Conservation (phyloP, 2,329 filamentous ascomycete species). For the Fusarium citri region DNA sequence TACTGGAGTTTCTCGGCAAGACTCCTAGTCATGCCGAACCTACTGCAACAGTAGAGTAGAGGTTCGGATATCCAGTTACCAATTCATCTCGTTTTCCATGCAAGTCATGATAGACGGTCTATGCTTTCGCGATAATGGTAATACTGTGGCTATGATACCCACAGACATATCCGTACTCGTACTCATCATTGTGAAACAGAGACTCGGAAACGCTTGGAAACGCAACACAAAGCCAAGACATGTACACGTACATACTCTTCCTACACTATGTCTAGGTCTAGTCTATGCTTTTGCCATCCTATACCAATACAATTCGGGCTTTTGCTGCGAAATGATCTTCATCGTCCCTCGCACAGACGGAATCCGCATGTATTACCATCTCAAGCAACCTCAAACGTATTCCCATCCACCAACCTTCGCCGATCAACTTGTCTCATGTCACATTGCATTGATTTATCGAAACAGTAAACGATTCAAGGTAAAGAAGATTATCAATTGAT, state of each 20-base stretch:
- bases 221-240: conserved; percentile 19
- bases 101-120: conserved; percentile 3
- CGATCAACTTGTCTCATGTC: conserved; percentile 10
- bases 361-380: conserved; percentile 22
- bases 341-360: conserved; percentile 23
- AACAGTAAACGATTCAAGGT: conserved; percentile 18
- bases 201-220: conserved; percentile 27
- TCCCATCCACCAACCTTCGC: conserved; percentile 2
- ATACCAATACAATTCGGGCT: conserved; percentile 32
- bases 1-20: background rate
- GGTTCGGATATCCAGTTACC: background rate
- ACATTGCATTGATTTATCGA: conserved; percentile 7
- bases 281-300: background rate
- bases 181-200: conserved; percentile 31
- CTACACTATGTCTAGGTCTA: background rate
- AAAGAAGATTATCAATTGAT: conserved; percentile 41
- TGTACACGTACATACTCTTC: conserved; percentile 11
- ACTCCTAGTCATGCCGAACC: background rate
- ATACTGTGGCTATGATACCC: background rate
- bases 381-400: conserved; percentile 30
- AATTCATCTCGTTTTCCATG: conserved; percentile 14
- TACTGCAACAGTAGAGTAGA: background rate
- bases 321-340: conserved; percentile 32
- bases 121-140: background rate
- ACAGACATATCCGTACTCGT: background rate